A percentile compares a stretch with the other conserved stretches of the same genome.
Conservation (phyloP, 2,329 filamentous ascomycete genomes). For the Aspergillus alliaceus region DNA sequence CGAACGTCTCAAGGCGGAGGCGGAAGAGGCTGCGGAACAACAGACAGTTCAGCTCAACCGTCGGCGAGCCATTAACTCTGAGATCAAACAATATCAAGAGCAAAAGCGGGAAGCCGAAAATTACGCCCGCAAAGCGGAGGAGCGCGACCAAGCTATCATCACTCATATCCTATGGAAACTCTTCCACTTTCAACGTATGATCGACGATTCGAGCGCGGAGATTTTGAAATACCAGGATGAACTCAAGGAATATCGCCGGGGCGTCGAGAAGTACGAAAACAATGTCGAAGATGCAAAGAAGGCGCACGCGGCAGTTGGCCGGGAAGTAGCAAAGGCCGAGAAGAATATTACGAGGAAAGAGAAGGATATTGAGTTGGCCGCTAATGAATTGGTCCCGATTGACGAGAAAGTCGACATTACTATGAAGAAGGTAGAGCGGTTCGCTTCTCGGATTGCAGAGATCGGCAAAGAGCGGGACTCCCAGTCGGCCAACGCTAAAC, state of each 20-base stretch:
- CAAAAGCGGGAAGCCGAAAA: conserved; percentile 95
- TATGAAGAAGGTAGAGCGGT: conserved; percentile 66
- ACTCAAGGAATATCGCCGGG: conserved; percentile 85
- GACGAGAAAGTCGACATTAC: conserved; percentile 88
- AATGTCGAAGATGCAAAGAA: conserved; percentile 78
- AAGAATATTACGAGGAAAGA: conserved; percentile 82
- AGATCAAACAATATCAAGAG: conserved; percentile 96
- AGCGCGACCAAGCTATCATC: conserved; percentile 87
- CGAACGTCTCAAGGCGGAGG: conserved; percentile 81
- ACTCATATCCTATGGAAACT: conserved; percentile 96
- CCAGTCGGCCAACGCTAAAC: conserved; percentile 67
- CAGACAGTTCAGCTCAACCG: conserved; percentile 85
- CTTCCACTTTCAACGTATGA: conserved; percentile 89
- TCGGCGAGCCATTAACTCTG: conserved; percentile 90
- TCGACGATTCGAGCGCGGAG: conserved; percentile 85
- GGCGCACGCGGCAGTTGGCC: conserved; percentile 75
- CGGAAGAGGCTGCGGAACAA: conserved; percentile 83
- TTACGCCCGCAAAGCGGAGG: conserved; percentile 85
- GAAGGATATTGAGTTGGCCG: conserved; percentile 80
- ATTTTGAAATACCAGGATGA: conserved; percentile 95
- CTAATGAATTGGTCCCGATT: conserved; percentile 82
- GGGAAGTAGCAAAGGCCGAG: conserved; percentile 79
- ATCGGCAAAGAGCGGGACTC: conserved; percentile 75
- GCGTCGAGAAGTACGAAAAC: conserved; percentile 79
- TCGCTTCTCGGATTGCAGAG: conserved; percentile 66